phyloP scores from a whole-genome alignment of 1,284 basidiomycete genomes.

The Neotropicomus parvogracilis region DNA sequence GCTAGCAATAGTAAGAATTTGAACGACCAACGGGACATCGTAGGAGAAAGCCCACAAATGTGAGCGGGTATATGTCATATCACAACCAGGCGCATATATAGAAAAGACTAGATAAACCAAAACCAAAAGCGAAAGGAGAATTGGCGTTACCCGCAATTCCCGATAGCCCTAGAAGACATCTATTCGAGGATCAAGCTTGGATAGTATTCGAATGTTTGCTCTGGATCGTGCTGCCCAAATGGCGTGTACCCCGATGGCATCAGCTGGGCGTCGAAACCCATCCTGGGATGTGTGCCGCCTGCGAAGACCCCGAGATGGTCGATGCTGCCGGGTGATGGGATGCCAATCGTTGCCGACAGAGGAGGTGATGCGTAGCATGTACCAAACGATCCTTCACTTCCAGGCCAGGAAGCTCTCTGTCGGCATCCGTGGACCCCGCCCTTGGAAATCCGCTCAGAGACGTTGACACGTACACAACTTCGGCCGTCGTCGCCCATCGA shows the following conservation, averaged over 20 bases:
- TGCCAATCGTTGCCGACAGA: conserved; percentile 17
- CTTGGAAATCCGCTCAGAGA: conserved; percentile 44
- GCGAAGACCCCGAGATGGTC: conserved; percentile 28
- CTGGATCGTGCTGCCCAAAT: conserved; percentile 31
- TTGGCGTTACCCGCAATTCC: conserved; percentile 48
- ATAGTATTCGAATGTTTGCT: conserved; percentile 39
- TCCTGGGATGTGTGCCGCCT: conserved; percentile 19
- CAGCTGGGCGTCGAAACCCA: conserved; percentile 24
- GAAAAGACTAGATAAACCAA: conserved; percentile 6
- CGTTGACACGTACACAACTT: conserved; percentile 69
- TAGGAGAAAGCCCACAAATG: background rate
- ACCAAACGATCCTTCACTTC: conserved; percentile 21
- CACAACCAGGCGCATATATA: conserved; percentile 16
- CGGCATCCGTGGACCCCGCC: conserved; percentile 27
- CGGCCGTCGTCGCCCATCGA: conserved; percentile 60
- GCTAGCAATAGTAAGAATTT: conserved; percentile 2
- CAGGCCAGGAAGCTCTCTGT: conserved; percentile 30
- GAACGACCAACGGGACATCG: conserved; percentile 3
- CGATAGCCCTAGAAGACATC: conserved; percentile 47
- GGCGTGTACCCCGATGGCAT: conserved; percentile 25
- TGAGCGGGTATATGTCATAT: conserved; percentile 20
- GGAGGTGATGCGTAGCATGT: conserved; percentile 34
- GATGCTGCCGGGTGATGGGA: conserved; percentile 20
- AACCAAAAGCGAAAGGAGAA: background rate
- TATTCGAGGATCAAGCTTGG: conserved; percentile 39